Conservation (phyloP, 345 rosid species). For the Xanthoceras sorbifolium region DNA sequence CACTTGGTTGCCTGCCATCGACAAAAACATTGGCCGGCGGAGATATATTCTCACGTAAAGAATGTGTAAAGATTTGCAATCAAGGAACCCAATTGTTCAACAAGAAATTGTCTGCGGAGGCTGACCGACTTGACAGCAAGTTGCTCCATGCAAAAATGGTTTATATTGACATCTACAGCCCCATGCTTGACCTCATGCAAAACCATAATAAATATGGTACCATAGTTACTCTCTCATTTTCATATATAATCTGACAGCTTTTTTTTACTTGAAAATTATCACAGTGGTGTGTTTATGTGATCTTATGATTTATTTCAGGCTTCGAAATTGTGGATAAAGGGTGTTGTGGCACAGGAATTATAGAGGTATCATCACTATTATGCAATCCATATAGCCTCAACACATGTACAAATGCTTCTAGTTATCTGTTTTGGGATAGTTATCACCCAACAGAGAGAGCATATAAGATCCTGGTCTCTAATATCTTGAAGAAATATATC, state of each 20-base stretch:
- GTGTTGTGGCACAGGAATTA: conserved; percentile 26
- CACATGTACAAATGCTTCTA: conserved; percentile 21
- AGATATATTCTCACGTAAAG: conserved; percentile 15
- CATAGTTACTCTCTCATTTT: not conserved
- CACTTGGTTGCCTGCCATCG: conserved; percentile 59
- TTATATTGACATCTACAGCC: conserved; percentile 53
- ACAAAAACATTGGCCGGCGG: conserved; percentile 43
- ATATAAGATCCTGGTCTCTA: conserved; percentile 9
- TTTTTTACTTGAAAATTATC: not conserved
- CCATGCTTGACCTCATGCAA: conserved; percentile 51
- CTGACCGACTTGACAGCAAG: conserved; percentile 31
- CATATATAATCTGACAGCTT: not conserved
- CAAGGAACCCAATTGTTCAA: conserved; percentile 45
- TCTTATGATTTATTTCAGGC: conserved; percentile 16
- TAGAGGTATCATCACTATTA: conserved; percentile 8
- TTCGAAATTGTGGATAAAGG: conserved; percentile 24
- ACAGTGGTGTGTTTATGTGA: not conserved
- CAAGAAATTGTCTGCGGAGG: conserved; percentile 30
- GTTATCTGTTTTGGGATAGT: conserved; percentile 29
- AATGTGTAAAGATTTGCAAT: conserved; percentile 37
- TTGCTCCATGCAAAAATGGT: conserved; percentile 36
- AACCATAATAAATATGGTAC: conserved; percentile 58
- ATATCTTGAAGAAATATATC: not conserved
- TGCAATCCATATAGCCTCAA: conserved; percentile 6
- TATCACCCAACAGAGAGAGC: conserved; percentile 30